Conservation (phyloP, 2,329 filamentous ascomycete genomes). For the Monosporascus sp. region DNA sequence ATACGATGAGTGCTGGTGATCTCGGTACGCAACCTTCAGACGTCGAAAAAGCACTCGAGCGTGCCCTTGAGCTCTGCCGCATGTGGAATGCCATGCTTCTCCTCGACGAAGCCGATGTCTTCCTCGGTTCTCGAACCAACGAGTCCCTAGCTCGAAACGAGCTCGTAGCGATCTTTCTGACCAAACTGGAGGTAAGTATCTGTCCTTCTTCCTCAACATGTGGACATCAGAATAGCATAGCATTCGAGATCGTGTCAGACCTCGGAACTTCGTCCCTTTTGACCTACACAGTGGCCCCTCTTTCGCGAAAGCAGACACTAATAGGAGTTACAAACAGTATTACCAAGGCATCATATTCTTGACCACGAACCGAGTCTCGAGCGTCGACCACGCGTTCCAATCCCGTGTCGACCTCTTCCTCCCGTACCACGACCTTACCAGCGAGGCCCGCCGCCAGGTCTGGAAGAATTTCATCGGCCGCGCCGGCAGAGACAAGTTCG, state of each 20-base stretch:
- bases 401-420: slow-evolving; percentile 30
- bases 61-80: slow-evolving; percentile 29
- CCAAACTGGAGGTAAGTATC: slow-evolving; percentile 9
- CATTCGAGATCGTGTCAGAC: too few species aligned
- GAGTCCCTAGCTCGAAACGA: slow-evolving; percentile 33
- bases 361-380: slow-evolving; percentile 30
- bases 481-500: slow-evolving; percentile 24
- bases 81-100: slow-evolving; percentile 39
- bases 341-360: slow-evolving; percentile 33
- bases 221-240: not conserved
- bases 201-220: not conserved
- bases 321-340: slow-evolving; percentile 28
- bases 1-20: slow-evolving; percentile 33
- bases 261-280: too few species aligned
- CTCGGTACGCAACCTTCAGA: slow-evolving; percentile 28
- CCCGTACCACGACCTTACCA: slow-evolving; percentile 25
- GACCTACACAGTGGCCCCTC: too few species aligned
- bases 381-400: slow-evolving; percentile 32
- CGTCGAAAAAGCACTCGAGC: slow-evolving; percentile 28
- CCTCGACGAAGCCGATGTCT: slow-evolving; percentile 38
- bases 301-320: slow-evolving; percentile 7
- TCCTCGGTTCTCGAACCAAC: slow-evolving; percentile 29
- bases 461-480: slow-evolving; percentile 31
- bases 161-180: slow-evolving; percentile 26
- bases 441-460: slow-evolving; percentile 23